Evolutionary conservation across 2,329 filamentous ascomycete species (phyloP), one percentile per base, ranked within the genome.

Genomic region (Phyllosticta paracitricarpa): DNA sequence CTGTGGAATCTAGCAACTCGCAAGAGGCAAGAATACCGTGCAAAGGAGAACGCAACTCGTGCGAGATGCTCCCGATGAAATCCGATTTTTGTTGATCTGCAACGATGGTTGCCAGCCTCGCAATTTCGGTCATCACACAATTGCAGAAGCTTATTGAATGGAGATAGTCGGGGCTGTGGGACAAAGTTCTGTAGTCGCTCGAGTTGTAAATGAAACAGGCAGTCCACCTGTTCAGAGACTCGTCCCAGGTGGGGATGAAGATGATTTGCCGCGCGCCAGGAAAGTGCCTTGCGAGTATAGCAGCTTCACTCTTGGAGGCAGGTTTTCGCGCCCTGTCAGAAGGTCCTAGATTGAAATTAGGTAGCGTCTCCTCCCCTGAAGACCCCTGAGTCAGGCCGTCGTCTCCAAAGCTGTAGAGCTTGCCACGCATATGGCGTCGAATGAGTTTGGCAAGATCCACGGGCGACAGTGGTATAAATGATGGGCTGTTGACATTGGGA

Each of bases 181-280:
- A 69, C 40, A 71, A 68, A 1, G 71, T 66, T 9, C 66, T 67
- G 26, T 63, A 65, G 57, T 69, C 61, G 24, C 59, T 67, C 59
- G 67, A 71, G 62, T 77, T 73, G 40, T 78, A 79, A 59, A 75
- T 78, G 66, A 72, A 77, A 58, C 71, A 79, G 19, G 71, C 74
- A 64, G 78, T 72, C 78, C 79, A 77, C 64, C 80, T 70, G 53
- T 77, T 74, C 22, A 72, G 75, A 12, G 75, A 75, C 17, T 77
- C 74, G 65, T 82, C 80, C 77, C 79, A 82, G 0, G 82, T 65
- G 0, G 80, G 80, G 5, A 81, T 69, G 61, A 82, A 82, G 3
- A 81, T 73, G 4, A 82, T 70, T 56, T 79, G 79, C 0, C 74
- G 69, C 1, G 77, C 77, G 24, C 72, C 72, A 0, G 79, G 79